A percentile compares a stretch with the other conserved stretches of the same genome.
phyloP scores from a whole-genome alignment of 164 flowering plant species.

The Tetracentron sinense region DNA sequence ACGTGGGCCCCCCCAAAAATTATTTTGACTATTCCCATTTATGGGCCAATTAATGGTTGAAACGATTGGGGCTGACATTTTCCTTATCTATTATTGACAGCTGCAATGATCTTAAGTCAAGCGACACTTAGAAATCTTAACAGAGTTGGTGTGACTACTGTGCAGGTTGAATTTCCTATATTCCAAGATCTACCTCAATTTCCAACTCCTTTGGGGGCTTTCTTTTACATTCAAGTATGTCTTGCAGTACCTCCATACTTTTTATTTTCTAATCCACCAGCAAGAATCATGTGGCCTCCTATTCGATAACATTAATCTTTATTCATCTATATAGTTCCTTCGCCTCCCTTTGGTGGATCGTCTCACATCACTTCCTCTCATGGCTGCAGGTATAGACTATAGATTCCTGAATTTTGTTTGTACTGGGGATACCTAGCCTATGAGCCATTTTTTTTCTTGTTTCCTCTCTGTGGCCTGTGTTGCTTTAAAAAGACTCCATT shows the following conservation, averaged over 20 bases:
- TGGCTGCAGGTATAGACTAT: constrained; percentile 63
- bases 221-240: constrained; percentile 44
- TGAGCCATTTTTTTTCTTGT: too few relatives aligned
- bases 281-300: neutral
- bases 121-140: neutral
- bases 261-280: neutral
- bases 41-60: too few relatives aligned
- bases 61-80: too few relatives aligned
- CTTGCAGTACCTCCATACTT: neutral
- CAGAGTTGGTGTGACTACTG: constrained; percentile 1
- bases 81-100: too few relatives aligned
- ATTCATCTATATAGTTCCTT: constrained; percentile 32
- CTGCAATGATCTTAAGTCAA: neutral
- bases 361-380: constrained; percentile 48
- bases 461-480: too few relatives aligned
- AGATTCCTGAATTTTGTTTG: neutral
- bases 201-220: constrained; percentile 55
- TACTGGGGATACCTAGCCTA: neutral
- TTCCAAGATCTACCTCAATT: constrained; percentile 49
- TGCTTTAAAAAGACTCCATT: neutral
- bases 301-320: constrained; percentile 1
- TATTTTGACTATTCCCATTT: too few relatives aligned
- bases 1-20: neutral
- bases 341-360: constrained; percentile 49
- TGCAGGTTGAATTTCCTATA: constrained; percentile 59